Evolutionary conservation across 2,329 filamentous ascomycete species (phyloP), one percentile per base, ranked within the genome.

Genomic region (Alternaria arbusti): DNA sequence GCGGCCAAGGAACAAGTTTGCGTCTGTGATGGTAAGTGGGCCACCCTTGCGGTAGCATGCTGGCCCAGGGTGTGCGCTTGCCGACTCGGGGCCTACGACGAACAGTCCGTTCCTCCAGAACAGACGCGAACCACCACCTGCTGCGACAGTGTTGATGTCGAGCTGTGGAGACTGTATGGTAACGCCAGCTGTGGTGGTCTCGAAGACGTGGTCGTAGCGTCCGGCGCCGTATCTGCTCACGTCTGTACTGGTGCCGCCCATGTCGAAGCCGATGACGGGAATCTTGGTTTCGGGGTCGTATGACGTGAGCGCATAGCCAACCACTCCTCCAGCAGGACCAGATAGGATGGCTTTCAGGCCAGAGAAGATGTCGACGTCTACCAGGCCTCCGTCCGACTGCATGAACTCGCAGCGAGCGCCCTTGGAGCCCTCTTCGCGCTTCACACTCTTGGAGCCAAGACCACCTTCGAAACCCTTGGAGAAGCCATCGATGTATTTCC

Each of bases 81-180:
- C 94, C 7, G 92, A 96, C 75, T 97, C 93, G 0, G 94, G 94
- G 0, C 94, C 94, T 4, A 97, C 94, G 0, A 94, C 91, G 69
- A 97, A 97, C 0, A 97, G 84, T 1, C 94, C 94, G 68, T 97
- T 97, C 66, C 88, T 89, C 86, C 93, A 97, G 80, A 96, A 96
- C 4, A 97, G 84, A 28, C 90, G 86, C 1, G 91, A 95, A 7
- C 93, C 93, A 66, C 94, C 94, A 50, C 94, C 94, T 3, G 94
- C 94, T 6, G 94, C 94, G 1, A 97, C 94, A 0, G 94, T 97
- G 79, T 97, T 97, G 82, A 97, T 97, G 74, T 97, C 94, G 0
- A 97, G 86, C 74, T 97, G 94, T 0, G 94, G 94, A 1, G 92
- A 94, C 73, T 97, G 94, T 26, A 97, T 96, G 0, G 94, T 95